Evolutionary conservation across 495 filamentous ascomycete genomes (phyloP).

Genomic region (Penicillium malachiteum): DNA sequence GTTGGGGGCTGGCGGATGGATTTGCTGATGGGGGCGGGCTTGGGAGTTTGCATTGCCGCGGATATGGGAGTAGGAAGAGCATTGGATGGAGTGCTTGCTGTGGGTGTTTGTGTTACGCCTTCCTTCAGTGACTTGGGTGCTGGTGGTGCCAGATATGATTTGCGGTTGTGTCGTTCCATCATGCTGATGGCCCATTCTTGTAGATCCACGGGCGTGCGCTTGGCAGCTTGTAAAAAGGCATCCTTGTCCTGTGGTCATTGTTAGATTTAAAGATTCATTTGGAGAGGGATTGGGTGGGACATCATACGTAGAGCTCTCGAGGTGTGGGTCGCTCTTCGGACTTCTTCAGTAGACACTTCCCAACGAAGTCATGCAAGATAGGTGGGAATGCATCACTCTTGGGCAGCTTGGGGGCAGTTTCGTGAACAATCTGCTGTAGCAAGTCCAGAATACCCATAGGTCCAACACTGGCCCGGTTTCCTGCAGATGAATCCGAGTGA

Average conservation of each 20-base stretch:
- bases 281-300: too few relatives aligned
- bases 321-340: slow-evolving; percentile 87
- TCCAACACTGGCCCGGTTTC: slow-evolving; percentile 63
- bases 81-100: slow-evolving; percentile 8
- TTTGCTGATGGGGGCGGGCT: slow-evolving; percentile 28
- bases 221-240: slow-evolving; percentile 89
- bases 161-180: slow-evolving; percentile 88
- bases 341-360: slow-evolving; percentile 88
- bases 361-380: slow-evolving; percentile 94
- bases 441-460: slow-evolving; percentile 95
- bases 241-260: slow-evolving; percentile 67
- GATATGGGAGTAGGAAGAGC: slow-evolving; percentile 8
- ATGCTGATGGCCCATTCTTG: slow-evolving; percentile 86
- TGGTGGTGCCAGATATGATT: slow-evolving; percentile 77
- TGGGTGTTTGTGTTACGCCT: slow-evolving; percentile 12
- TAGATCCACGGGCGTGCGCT: slow-evolving; percentile 88
- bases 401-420: slow-evolving; percentile 87
- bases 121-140: slow-evolving; percentile 49
- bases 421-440: slow-evolving; percentile 95
- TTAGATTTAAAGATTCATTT: not conserved
- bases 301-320: slow-evolving; percentile 66
- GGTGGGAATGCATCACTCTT: slow-evolving; percentile 96
- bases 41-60: slow-evolving; percentile 18
- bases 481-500: slow-evolving; percentile 69
- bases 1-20: slow-evolving; percentile 52